Percentiles rank a stretch among this genome's conserved stretches.
These are phyloP conservation scores for Candida khao-thaluensis DNA, from an alignment of 805 yeast genomes.

Conservation along the genomic window DNA sequence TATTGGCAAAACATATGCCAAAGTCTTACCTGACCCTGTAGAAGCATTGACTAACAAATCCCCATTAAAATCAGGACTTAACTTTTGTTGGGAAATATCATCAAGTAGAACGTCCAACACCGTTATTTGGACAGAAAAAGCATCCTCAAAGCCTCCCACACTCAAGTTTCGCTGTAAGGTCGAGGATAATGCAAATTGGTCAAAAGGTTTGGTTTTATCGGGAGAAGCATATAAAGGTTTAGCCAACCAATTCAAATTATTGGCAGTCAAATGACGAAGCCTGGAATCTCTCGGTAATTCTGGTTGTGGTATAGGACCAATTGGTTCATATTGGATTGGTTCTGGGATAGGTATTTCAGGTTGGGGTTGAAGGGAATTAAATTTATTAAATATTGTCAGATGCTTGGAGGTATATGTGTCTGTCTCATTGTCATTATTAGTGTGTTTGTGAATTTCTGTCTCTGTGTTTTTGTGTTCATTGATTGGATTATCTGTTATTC, in stretches of 20 bases:
- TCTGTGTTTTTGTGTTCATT: constrained; percentile 4
- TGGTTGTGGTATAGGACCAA: constrained; percentile 79
- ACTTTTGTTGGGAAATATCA: constrained; percentile 38
- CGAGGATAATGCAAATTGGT: constrained; percentile 45
- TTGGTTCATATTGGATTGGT: constrained; percentile 3
- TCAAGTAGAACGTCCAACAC: constrained; percentile 55
- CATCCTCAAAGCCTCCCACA: constrained; percentile 46
- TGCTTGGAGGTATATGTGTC: constrained; percentile 44
- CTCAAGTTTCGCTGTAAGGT: constrained; percentile 47
- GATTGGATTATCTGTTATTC: too few species aligned
- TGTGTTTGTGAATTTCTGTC: not conserved
- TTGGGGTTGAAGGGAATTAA: constrained; percentile 8
- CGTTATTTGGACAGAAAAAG: constrained; percentile 76
- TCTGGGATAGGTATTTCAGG: constrained; percentile 1
- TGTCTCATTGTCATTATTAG: constrained; percentile 1
- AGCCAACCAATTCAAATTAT: constrained; percentile 63
- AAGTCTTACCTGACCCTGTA: constrained; percentile 94
- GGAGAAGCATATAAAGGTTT: constrained; percentile 59
- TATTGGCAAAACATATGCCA: constrained; percentile 84
- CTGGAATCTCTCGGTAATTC: constrained; percentile 54
- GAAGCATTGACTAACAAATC: constrained; percentile 89
- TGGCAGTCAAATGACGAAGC: constrained; percentile 29
- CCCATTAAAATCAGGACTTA: constrained; percentile 56
- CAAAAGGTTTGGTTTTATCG: constrained; percentile 45
- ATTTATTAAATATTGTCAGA: constrained; percentile 48